Conservation (phyloP, 176 grass and related monocot genomes). For the Triticum turgidum region DNA sequence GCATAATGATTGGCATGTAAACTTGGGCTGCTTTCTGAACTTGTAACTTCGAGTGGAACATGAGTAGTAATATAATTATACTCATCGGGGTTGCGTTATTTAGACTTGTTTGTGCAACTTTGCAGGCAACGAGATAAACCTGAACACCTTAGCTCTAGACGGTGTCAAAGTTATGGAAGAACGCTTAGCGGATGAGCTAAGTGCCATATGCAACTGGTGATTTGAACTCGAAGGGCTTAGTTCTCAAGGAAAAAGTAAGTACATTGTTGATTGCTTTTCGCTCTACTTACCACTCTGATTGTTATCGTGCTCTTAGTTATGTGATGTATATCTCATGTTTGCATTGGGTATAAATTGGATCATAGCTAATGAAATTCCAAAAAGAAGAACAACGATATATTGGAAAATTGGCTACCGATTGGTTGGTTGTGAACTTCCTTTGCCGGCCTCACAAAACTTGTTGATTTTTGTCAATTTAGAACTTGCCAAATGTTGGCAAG, state of each 20-base stretch:
- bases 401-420: no score
- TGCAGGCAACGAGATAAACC: slow-evolving; percentile 78
- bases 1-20: neutral
- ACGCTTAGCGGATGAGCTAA: slow-evolving; percentile 68
- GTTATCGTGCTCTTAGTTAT: no score
- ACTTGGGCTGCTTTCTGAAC: neutral
- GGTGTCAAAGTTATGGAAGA: slow-evolving; percentile 84
- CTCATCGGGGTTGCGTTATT: neutral
- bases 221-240: slow-evolving; percentile 34
- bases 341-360: no score
- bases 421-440: no score
- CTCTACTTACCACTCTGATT: neutral
- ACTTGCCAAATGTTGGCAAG: no score
- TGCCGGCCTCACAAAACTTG: no score
- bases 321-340: no score
- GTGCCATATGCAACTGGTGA: neutral
- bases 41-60: neutral
- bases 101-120: slow-evolving; percentile 23
- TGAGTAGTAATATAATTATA: neutral
- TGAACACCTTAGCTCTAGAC: slow-evolving; percentile 52
- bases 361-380: no score
- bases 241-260: slow-evolving; percentile 89
- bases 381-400: no score
- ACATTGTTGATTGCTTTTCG: neutral
- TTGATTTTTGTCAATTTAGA: no score